Percentiles rank a stretch among this genome's conserved stretches.
Evolutionary conservation across 805 yeast genomes (phyloP).

Genomic region (Barnettozyma botsteinii): DNA sequence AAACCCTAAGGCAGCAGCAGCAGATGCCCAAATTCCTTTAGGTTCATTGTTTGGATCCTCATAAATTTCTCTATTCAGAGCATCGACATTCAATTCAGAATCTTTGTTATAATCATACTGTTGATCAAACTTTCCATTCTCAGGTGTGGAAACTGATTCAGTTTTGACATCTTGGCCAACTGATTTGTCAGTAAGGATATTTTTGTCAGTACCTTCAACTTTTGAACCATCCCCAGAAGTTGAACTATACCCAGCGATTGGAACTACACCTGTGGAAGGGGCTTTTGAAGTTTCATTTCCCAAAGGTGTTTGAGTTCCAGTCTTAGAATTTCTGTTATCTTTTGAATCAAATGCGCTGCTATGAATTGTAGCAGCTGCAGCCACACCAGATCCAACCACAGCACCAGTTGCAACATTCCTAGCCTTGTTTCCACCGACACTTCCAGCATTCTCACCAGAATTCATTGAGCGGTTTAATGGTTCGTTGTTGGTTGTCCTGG

Average conservation of each 20-base stretch:
- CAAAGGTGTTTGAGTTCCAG: too few species aligned
- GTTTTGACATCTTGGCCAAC: too few species aligned
- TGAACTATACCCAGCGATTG: too few species aligned
- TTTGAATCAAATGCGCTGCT: too few species aligned
- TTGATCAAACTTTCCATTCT: too few species aligned
- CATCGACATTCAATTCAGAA: constrained; percentile 6
- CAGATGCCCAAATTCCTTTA: not conserved
- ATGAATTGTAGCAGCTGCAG: too few species aligned
- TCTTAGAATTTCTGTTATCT: too few species aligned
- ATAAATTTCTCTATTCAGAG: not conserved
- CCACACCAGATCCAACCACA: not conserved
- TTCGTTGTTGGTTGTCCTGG: not conserved
- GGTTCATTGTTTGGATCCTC: not conserved
- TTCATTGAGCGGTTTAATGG: constrained; percentile 3
- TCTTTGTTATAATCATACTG: constrained; percentile 8
- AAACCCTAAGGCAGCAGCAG: not conserved
- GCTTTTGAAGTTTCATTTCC: too few species aligned
- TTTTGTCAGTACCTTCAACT: too few species aligned
- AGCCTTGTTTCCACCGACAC: not conserved
- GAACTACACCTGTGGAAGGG: too few species aligned
- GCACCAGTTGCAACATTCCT: constrained; percentile 9
- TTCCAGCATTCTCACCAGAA: not conserved
- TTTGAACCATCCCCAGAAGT: too few species aligned
- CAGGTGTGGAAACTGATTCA: not conserved
- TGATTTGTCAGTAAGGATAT: too few species aligned